A percentile compares a stretch with the other conserved stretches of the same genome.
phyloP scores from a whole-genome alignment of 192 early-diverging fungal species.

The Coemansia sp. region DNA sequence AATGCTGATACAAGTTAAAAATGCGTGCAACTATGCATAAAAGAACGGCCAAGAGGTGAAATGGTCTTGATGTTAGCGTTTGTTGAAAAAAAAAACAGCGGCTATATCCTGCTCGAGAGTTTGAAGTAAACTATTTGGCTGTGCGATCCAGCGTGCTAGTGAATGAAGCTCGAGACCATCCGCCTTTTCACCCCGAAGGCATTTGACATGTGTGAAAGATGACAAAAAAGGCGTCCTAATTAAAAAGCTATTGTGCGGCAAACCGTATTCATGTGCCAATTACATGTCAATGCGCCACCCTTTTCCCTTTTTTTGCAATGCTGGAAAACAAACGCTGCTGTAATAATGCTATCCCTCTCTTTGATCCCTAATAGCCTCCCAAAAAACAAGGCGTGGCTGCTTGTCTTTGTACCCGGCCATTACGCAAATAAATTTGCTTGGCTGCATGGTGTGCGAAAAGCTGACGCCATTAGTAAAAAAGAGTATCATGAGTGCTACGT shows the following conservation, averaged over 20 bases:
- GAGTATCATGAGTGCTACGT: background rate
- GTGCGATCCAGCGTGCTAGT: background rate
- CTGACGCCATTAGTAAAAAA: background rate
- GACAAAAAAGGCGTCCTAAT: background rate
- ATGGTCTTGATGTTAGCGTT: too few species aligned
- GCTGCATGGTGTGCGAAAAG: conserved; percentile 7
- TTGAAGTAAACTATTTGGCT: background rate
- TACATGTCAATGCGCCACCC: conserved; percentile 8
- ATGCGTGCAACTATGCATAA: too few species aligned
- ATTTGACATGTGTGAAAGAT: background rate
- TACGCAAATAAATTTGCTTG: background rate
- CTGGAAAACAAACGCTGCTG: background rate
- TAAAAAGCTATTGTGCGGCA: background rate
- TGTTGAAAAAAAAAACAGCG: background rate
- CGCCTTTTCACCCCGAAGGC: background rate
- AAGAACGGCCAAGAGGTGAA: too few species aligned
- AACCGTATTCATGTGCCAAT: background rate
- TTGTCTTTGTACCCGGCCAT: background rate
- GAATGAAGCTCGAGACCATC: background rate
- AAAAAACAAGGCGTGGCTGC: background rate
- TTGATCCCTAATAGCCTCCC: background rate
- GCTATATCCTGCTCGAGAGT: background rate
- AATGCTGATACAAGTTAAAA: too few species aligned
- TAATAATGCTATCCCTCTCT: background rate
- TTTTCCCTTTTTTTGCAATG: background rate